A percentile compares a stretch with the other conserved stretches of the same genome.
Evolutionary conservation across 2,329 filamentous ascomycete species (phyloP).

Genomic region (Talaromyces sp.): DNA sequence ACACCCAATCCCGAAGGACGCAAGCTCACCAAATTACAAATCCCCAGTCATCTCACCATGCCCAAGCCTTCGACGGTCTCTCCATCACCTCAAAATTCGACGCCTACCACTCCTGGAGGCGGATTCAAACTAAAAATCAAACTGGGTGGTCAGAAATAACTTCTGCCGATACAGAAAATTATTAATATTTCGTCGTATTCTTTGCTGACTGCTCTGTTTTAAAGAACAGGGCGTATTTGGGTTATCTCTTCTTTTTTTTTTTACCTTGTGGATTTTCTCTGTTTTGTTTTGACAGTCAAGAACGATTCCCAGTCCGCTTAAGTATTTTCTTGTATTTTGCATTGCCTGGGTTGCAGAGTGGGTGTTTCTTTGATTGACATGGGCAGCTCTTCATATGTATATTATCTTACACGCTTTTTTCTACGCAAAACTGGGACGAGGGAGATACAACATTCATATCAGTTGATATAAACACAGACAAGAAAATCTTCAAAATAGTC

Average conservation of each 20-base stretch:
- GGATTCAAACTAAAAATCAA: conserved; percentile 41
- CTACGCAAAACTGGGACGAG: background rate
- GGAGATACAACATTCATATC: background rate
- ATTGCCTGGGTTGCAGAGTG: background rate
- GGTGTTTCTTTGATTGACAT: background rate
- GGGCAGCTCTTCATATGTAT: background rate
- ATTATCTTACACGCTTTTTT: background rate
- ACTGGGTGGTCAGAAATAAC: conserved; percentile 29
- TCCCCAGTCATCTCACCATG: conserved; percentile 26
- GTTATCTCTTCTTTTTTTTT: background rate
- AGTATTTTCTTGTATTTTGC: background rate
- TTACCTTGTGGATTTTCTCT: background rate
- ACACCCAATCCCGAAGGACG: conserved; percentile 15
- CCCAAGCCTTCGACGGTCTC: conserved; percentile 22
- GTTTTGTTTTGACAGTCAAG: background rate
- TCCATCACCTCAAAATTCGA: conserved; percentile 21
- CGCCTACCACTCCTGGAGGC: conserved; percentile 27
- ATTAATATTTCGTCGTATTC: background rate
- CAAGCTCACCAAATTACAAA: conserved; percentile 26
- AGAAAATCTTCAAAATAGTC: background rate
- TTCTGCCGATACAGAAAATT: background rate
- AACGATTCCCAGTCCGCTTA: background rate
- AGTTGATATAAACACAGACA: background rate
- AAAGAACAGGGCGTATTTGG: background rate
- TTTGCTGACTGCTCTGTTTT: background rate